Conservation (phyloP, 1,284 basidiomycete genomes). For the Pyrrhoderma noxium region DNA sequence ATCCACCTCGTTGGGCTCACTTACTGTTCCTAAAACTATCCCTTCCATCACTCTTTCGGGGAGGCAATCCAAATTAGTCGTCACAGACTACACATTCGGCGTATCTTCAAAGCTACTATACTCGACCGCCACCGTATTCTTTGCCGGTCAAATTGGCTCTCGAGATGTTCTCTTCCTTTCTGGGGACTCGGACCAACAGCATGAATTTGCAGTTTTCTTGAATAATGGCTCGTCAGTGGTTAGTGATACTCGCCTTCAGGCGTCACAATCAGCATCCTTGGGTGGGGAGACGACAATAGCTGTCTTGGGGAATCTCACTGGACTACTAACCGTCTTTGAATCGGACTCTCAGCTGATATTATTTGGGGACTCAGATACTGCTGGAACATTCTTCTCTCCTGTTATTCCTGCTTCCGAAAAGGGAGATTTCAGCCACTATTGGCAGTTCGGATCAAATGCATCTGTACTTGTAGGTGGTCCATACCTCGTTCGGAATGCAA, state of each 20-base stretch:
- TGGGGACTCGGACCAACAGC: conserved; percentile 50
- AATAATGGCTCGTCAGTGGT: conserved; percentile 35
- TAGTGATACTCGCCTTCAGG: conserved; percentile 61
- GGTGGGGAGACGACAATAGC: conserved; percentile 20
- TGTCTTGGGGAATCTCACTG: conserved; percentile 47
- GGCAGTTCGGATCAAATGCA: conserved; percentile 44
- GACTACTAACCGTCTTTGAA: conserved; percentile 57
- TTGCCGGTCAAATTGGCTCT: conserved; percentile 56
- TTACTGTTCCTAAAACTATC: conserved; percentile 48
- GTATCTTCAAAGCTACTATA: conserved; percentile 29
- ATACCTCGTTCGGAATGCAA: conserved; percentile 46
- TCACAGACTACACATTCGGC: conserved; percentile 24
- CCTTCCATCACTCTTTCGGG: conserved; percentile 52
- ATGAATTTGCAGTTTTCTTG: conserved; percentile 47
- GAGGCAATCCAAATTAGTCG: conserved; percentile 56
- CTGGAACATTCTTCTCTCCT: conserved; percentile 51
- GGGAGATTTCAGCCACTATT: conserved; percentile 32
- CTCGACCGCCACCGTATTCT: conserved; percentile 42
- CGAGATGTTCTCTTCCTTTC: conserved; percentile 66
- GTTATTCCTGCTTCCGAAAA: conserved; percentile 28
- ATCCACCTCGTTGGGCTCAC: conserved; percentile 41
- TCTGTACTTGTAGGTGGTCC: conserved; percentile 50
- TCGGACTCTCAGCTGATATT: conserved; percentile 58
- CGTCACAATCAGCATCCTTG: conserved; percentile 23
- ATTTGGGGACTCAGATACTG: conserved; percentile 55